Percentiles rank a stretch among this genome's conserved stretches.
These are phyloP conservation scores for Heritiera littoralis DNA, from an alignment of 345 rosid genomes.

Conservation along the genomic window DNA sequence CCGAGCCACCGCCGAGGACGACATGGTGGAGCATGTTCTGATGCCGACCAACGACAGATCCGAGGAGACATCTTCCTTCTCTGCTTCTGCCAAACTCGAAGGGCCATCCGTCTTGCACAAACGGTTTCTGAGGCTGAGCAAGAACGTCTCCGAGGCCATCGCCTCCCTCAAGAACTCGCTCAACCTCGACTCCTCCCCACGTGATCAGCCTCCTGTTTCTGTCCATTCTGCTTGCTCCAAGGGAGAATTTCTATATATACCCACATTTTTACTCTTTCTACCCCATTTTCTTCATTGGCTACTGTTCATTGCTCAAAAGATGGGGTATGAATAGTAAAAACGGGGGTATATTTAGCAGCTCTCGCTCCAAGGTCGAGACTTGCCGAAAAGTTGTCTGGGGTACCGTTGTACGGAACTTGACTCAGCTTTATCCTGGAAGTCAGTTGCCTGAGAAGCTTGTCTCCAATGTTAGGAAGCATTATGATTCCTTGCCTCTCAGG, in stretches of 20 bases:
- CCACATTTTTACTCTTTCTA: too few species aligned
- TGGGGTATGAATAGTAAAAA: too few species aligned
- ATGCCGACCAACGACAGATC: slow-evolving; percentile 84
- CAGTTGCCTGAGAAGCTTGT: slow-evolving; percentile 97
- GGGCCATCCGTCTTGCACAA: slow-evolving; percentile 66
- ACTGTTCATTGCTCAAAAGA: too few species aligned
- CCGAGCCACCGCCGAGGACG: slow-evolving; percentile 83
- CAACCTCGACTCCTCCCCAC: slow-evolving; percentile 62
- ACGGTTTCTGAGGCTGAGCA: slow-evolving; percentile 72
- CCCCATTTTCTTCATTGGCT: too few species aligned
- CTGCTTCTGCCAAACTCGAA: slow-evolving; percentile 26
- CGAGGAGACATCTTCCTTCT: slow-evolving; percentile 33
- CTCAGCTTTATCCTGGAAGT: slow-evolving; percentile 90
- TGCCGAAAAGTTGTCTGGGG: slow-evolving; percentile 87
- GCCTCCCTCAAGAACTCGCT: slow-evolving; percentile 85
- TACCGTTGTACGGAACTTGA: slow-evolving; percentile 79
- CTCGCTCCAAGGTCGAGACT: slow-evolving; percentile 46
- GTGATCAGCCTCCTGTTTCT: slow-evolving; percentile 32
- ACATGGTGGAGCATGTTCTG: slow-evolving; percentile 90
- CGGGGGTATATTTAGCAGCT: too few species aligned
- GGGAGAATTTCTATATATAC: too few species aligned
- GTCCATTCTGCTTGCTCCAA: slow-evolving; percentile 32
- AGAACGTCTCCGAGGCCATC: slow-evolving; percentile 87
- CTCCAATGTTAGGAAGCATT: slow-evolving; percentile 86
- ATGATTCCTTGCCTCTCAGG: slow-evolving; percentile 96